Conservation (phyloP, 1,284 basidiomycete genomes). For the Leccinum subrobustum region DNA sequence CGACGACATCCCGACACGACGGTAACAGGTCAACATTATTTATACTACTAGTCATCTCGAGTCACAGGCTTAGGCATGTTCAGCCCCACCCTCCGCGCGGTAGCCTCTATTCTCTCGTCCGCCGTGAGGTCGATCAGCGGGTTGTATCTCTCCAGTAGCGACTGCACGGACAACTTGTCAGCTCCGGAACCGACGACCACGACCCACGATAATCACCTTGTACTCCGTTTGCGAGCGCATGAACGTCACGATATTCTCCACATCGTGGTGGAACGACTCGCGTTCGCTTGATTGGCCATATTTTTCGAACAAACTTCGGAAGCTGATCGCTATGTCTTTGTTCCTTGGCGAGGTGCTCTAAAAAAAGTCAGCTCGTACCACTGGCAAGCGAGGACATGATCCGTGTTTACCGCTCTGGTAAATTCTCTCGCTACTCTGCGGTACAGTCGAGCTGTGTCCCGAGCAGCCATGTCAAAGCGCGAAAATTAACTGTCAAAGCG, state of each 20-base stretch:
- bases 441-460: slow-evolving; percentile 32
- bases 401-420: slow-evolving; percentile 38
- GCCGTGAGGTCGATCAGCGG: slow-evolving; percentile 76
- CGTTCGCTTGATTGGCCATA: slow-evolving; percentile 27
- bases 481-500: background rate
- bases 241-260: slow-evolving; percentile 70
- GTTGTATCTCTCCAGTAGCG: slow-evolving; percentile 76
- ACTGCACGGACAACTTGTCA: slow-evolving; percentile 40
- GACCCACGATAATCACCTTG: slow-evolving; percentile 36
- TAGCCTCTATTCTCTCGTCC: slow-evolving; percentile 79
- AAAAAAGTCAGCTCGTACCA: slow-evolving; percentile 10
- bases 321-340: slow-evolving; percentile 44
- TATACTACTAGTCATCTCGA: slow-evolving; percentile 7
- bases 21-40: slow-evolving; percentile 2
- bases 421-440: slow-evolving; percentile 46
- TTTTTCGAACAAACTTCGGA: slow-evolving; percentile 60
- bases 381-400: background rate
- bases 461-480: slow-evolving; percentile 31
- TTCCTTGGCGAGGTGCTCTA: slow-evolving; percentile 48
- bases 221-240: slow-evolving; percentile 64
- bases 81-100: slow-evolving; percentile 84
- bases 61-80: slow-evolving; percentile 67
- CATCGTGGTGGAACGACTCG: slow-evolving; percentile 43
- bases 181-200: background rate
- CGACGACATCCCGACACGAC: slow-evolving; percentile 4